phyloP scores from a whole-genome alignment of 179 eudicot genomes.

The Beta macrorhiza region DNA sequence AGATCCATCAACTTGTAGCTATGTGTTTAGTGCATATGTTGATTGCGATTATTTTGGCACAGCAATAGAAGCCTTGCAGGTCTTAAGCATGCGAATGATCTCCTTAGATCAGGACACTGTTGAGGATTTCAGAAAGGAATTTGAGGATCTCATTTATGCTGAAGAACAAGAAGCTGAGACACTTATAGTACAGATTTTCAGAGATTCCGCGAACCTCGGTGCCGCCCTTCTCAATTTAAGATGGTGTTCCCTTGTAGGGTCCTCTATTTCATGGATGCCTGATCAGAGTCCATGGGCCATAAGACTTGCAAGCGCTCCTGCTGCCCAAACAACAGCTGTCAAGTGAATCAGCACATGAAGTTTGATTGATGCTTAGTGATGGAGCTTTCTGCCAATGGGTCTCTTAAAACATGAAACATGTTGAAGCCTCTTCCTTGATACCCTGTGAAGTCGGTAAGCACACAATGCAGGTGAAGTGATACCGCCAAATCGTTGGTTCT shows the following conservation, averaged over 20 bases:
- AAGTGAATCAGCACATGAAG: background rate
- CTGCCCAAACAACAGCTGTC: constrained; percentile 16
- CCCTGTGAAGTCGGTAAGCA: background rate
- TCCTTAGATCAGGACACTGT: constrained; percentile 43
- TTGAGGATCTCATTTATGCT: constrained; percentile 46
- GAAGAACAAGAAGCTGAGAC: constrained; percentile 63
- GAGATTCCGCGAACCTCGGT: constrained; percentile 34
- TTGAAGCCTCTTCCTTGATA: background rate
- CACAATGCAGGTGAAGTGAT: background rate
- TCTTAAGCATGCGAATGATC: constrained; percentile 81
- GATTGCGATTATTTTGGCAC: constrained; percentile 46
- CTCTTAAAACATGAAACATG: background rate
- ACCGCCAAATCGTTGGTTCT: background rate
- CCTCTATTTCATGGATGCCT: constrained; percentile 62
- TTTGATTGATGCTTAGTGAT: background rate
- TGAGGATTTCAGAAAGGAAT: constrained; percentile 37
- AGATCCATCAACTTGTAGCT: constrained; percentile 62
- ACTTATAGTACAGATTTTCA: constrained; percentile 44
- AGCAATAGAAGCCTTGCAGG: constrained; percentile 86
- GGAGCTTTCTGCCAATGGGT: background rate
- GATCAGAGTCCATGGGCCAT: constrained; percentile 65
- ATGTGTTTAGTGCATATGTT: constrained; percentile 63
- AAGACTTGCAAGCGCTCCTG: constrained; percentile 46
- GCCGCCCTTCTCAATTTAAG: constrained; percentile 64
- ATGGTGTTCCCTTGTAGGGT: constrained; percentile 65